A percentile compares a stretch with the other conserved stretches of the same genome.
phyloP scores from a whole-genome alignment of 2,329 filamentous ascomycete species.

The Xylariaceae sp. region DNA sequence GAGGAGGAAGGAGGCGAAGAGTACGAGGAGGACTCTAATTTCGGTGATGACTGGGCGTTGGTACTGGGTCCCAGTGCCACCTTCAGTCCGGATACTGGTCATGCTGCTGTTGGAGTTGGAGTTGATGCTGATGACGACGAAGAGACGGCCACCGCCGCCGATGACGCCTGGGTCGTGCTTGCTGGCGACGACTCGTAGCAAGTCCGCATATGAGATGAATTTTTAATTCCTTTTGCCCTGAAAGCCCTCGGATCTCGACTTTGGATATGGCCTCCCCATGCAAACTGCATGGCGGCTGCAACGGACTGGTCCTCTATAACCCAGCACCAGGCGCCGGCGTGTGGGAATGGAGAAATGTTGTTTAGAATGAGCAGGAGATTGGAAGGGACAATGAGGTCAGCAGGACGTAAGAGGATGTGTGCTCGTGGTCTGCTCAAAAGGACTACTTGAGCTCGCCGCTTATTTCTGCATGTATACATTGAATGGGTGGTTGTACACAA shows the following conservation, averaged over 20 bases:
- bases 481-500: background rate
- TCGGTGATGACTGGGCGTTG: conserved; percentile 30
- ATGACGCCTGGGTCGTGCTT: conserved; percentile 37
- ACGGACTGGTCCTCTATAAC: too few species aligned
- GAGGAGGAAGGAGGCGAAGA: conserved; percentile 23
- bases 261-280: conserved; percentile 14
- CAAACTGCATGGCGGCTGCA: too few species aligned
- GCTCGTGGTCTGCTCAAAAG: conserved; percentile 27
- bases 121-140: conserved; percentile 12
- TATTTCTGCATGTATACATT: conserved; percentile 6
- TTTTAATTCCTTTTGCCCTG: conserved; percentile 20
- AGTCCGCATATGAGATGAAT: conserved; percentile 33
- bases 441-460: conserved; percentile 33
- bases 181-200: conserved; percentile 42
- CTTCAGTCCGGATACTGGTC: background rate
- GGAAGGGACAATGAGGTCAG: background rate
- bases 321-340: conserved; percentile 29
- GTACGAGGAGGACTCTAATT: conserved; percentile 11
- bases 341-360: conserved; percentile 4
- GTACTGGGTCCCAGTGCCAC: conserved; percentile 15
- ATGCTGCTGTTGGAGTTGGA: conserved; percentile 1
- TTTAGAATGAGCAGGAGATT: too few species aligned
- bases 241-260: conserved; percentile 35
- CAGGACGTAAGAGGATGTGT: conserved; percentile 26
- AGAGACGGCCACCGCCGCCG: conserved; percentile 18